Evolutionary conservation across 805 yeast genomes (phyloP).

Genomic region (Blastobotrys mokoenaii): DNA sequence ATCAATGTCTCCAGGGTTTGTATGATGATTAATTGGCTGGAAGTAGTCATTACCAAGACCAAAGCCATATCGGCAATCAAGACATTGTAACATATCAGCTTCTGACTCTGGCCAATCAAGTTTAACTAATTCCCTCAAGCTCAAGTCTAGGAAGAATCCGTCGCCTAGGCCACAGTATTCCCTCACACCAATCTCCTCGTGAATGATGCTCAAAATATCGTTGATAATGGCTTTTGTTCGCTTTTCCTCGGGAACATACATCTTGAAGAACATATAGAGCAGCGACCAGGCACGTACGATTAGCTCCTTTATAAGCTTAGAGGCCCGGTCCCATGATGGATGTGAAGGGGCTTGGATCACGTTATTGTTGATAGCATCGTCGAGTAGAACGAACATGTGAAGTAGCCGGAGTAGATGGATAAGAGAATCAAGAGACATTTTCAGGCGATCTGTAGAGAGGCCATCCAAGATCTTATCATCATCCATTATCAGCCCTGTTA

Average conservation of each 20-base stretch:
- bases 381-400: slow-evolving; percentile 29
- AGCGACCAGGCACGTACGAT: slow-evolving; percentile 29
- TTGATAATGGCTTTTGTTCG: slow-evolving; percentile 22
- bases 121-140: slow-evolving; percentile 45
- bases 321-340: slow-evolving; percentile 26
- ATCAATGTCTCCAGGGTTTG: slow-evolving; percentile 35
- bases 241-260: slow-evolving; percentile 18
- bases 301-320: slow-evolving; percentile 24
- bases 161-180: slow-evolving; percentile 58
- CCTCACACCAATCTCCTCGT: slow-evolving; percentile 62
- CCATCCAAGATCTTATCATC: slow-evolving; percentile 13
- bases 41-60: slow-evolving; percentile 49
- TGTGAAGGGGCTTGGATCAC: slow-evolving; percentile 24
- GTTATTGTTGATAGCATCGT: slow-evolving; percentile 28
- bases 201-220: slow-evolving; percentile 52
- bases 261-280: slow-evolving; percentile 32
- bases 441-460: slow-evolving; percentile 7
- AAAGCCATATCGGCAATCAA: slow-evolving; percentile 73
- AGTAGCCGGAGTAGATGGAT: slow-evolving; percentile 26
- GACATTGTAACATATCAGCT: slow-evolving; percentile 63
- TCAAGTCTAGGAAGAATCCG: slow-evolving; percentile 53
- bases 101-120: slow-evolving; percentile 43
- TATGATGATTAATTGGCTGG: slow-evolving; percentile 59
- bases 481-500: slow-evolving; percentile 18
- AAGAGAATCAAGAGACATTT: slow-evolving; percentile 12